Evolutionary conservation across 805 yeast genomes (phyloP), one percentile per base, ranked within the genome.

Genomic region (Trichomonascus vanleenenianus): DNA sequence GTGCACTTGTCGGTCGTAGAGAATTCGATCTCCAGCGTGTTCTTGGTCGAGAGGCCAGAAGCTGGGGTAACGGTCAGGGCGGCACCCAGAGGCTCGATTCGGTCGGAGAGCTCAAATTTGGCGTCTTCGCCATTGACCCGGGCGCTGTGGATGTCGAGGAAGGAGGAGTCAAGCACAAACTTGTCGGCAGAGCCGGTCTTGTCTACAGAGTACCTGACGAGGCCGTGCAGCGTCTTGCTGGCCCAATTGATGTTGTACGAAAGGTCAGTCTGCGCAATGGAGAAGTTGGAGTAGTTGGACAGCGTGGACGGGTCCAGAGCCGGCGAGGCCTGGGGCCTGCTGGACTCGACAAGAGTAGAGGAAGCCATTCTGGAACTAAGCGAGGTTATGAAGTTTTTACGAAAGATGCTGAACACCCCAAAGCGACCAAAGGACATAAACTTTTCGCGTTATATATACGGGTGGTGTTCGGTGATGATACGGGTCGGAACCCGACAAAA

Each of bases 1-100:
- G 95, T 85, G 58, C 94, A 83, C 18, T 76, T 62, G 5, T 68
- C 66, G 1, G 96, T 87, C 33, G 96, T 87, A 48, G 72, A 67
- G 55, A 79, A 88, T n/a, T 62, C 65, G 25, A 85, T 62, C 10
- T 41, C 40, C 38, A 65, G 51, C 6, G 18, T 38, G 19, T 32
- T 48, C 15, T 40, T 27, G 6, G 34, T 12, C n/a, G 27, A 32
- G 14, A 37, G 22, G 6, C 27, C 53, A 15, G 34, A 48, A 7
- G 30, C 15, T 2, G 20, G 37, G 10, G 44, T 27, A 34, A 74
- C 59, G n/a, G 46, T 47, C 47, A 74, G 58, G 1, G 74, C 61
- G 2, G 74, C 55, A 11, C 81, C 81, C 31, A 69, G 62, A 6
- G 73, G 66, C 37, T 61, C 68, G 3, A 48, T 43, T 22, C 75